phyloP scores from a whole-genome alignment of 768 basidiomycete species.

The Hysterangium stoloniferum region DNA sequence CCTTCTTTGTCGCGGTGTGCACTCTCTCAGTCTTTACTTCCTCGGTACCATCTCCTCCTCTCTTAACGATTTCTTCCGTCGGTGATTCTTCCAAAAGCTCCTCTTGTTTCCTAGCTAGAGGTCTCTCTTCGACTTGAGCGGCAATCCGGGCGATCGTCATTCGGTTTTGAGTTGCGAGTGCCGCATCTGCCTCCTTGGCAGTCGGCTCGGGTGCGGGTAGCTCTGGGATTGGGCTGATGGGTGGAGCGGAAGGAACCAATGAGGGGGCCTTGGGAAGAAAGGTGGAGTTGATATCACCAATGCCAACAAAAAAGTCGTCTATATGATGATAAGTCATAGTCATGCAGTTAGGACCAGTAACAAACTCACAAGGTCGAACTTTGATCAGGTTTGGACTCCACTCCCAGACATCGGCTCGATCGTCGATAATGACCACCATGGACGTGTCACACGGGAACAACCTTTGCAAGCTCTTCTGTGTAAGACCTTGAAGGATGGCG shows the following conservation, averaged over 20 bases:
- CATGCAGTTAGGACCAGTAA: background rate
- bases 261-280: constrained; percentile 77
- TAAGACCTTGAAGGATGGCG: constrained; percentile 52
- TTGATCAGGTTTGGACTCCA: constrained; percentile 96
- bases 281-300: constrained; percentile 95
- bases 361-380: constrained; percentile 85
- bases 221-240: constrained; percentile 8
- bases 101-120: constrained; percentile 83
- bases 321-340: constrained; percentile 16
- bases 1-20: constrained; percentile 42
- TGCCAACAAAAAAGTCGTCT: constrained; percentile 98
- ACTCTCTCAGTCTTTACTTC: constrained; percentile 31
- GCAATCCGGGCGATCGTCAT: constrained; percentile 51
- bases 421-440: constrained; percentile 99
- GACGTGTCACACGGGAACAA: constrained; percentile 95
- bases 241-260: constrained; percentile 28
- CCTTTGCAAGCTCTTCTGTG: constrained; percentile 84
- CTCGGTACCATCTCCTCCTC: constrained; percentile 11
- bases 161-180: constrained; percentile 46
- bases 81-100: constrained; percentile 47
- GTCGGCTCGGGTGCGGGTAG: constrained; percentile 3
- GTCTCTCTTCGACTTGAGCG: constrained; percentile 77
- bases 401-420: constrained; percentile 97
- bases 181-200: constrained; percentile 37
- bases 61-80: constrained; percentile 14